A percentile compares a stretch with the other conserved stretches of the same genome.
phyloP scores from a whole-genome alignment of 257 asterid genomes.

The Nicotiana undulata region DNA sequence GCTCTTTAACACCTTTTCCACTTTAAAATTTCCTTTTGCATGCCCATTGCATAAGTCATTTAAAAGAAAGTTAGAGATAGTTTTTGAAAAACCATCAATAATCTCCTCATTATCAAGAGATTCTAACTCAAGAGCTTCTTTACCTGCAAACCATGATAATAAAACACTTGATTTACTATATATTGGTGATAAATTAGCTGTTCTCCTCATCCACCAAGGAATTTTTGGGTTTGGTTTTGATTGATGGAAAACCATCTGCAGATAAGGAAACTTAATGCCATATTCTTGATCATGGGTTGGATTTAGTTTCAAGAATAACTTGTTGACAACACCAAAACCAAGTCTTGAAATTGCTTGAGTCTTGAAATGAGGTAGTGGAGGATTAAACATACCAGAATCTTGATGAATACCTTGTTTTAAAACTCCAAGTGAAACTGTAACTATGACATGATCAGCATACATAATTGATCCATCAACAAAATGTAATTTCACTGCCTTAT shows the following conservation, averaged over 20 bases:
- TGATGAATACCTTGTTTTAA: constrained; percentile 44
- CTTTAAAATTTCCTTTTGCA: constrained; percentile 8
- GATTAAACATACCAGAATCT: constrained; percentile 41
- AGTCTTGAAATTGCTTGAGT: constrained; percentile 54
- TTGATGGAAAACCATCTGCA: constrained; percentile 67
- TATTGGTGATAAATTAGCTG: constrained; percentile 50
- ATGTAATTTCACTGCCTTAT: constrained; percentile 55
- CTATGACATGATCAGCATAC: constrained; percentile 68
- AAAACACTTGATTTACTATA: constrained; percentile 44
- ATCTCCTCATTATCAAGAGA: constrained; percentile 52
- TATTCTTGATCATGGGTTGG: constrained; percentile 1
- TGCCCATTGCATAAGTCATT: constrained; percentile 3
- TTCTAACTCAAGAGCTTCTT: constrained; percentile 69
- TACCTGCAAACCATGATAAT: constrained; percentile 77
- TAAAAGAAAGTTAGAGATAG: constrained; percentile 44
- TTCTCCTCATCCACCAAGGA: constrained; percentile 67
- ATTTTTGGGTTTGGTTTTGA: constrained; percentile 37
- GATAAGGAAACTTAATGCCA: constrained; percentile 33
- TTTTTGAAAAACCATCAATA: constrained; percentile 45
- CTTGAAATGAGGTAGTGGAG: constrained; percentile 54
- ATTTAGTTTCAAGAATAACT: constrained; percentile 50
- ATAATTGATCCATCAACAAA: constrained; percentile 54
- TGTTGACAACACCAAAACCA: constrained; percentile 76
- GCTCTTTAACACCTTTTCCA: constrained; percentile 51
- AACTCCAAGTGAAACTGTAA: constrained; percentile 78